Evolutionary conservation across 306 rosid genomes (phyloP), one percentile per base, ranked within the genome.

Genomic region (Vicia sativa): DNA sequence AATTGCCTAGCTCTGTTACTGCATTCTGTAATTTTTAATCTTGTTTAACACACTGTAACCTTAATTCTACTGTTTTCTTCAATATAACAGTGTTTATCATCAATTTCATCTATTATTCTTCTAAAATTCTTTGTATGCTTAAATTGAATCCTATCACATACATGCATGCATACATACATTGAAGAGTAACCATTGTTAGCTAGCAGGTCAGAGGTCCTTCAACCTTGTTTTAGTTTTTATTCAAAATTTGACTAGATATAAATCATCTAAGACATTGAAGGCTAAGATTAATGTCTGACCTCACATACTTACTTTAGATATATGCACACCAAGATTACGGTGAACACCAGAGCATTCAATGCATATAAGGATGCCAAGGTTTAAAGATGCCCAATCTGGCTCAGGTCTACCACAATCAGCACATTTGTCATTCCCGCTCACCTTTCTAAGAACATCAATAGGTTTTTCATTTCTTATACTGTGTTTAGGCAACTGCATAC

Each of bases 321-420:
- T 76, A 61, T 90, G 96, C 65, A 90, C 96, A 64, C 96, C 96
- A 59, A 90, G 96, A 77, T 90, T 90, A 56, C 96, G 93, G 75
- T 87, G 96, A 78, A 90, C 73, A 59, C 93, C 96, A 26, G 96
- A 90, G 62, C 96, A 90, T 79, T 90, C 91, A 11, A 87, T 90
- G 81, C 96, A 90, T 74, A 90, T 53, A 65, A 90, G 87, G 76
- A 87, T 80, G 38, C 96, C 95, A 7, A 90, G 93, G 85, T 90
- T 90, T 70, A 90, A 72, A 68, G 96, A 90, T 69, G 95, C 96
- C 95, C 96, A 90, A 42, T 90, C 89, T 62, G 96, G 96, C 62
- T 85, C 96, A 61, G 95, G 86, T 34, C 88, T 86, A 59, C 95
- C 95, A 74, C 96, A 90, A 77, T 90, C 95, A 55, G 93, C 96